Base-by-base conservation (phyloP, 352 stramenopile species). In the Ophiocytium majus region DNA sequence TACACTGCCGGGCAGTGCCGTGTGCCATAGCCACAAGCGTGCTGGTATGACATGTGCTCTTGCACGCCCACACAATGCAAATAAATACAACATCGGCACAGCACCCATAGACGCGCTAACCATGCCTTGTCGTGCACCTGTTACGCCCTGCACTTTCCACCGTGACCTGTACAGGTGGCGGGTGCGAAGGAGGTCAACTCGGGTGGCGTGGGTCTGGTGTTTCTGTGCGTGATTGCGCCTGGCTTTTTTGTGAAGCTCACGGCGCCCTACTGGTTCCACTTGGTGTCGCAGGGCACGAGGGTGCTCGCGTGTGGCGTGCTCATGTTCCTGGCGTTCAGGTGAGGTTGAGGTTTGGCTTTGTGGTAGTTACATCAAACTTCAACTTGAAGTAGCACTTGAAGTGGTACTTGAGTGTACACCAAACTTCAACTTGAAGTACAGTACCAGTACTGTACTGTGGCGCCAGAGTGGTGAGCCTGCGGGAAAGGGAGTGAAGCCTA, bases 141-240 rank as follows among this genome's bases (percentile, higher is more conserved):
- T 5, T 14, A 57, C 43, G 14, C 14, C 43, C 14, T 5, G 14
- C 14, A 14, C 5, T 57, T 57, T 57, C 14, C 66, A 43, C 32
- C 10, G 10, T 79, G 17, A 82, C 28, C 14, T 81, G 32, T 66
- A 81, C 71, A 83, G 75, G 75, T 81, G 82, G 85, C 85, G 34
- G 85, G 82, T 34, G 85, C 85, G 17, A 86, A 97, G 87, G 92
- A 96, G 89, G 97, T 97, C 86, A 89, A 91, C 37, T 91, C 93
- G 0, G 93, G 92, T 10, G 93, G 93, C 79, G 94, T 97, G 63
- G 93, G 93, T 0, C 86, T 97, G 63, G 93, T 97, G 64, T 97
- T 97, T 83, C 91, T 97, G 43, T 94, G 93, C 76, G 93, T 96
- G 86, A 94, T 97, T 75, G 93, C 94, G 76, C 94, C 94, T 0